Evolutionary conservation across 2,329 filamentous ascomycete genomes (phyloP), one percentile per base, ranked within the genome.

Genomic region (Trichoderma sp.): DNA sequence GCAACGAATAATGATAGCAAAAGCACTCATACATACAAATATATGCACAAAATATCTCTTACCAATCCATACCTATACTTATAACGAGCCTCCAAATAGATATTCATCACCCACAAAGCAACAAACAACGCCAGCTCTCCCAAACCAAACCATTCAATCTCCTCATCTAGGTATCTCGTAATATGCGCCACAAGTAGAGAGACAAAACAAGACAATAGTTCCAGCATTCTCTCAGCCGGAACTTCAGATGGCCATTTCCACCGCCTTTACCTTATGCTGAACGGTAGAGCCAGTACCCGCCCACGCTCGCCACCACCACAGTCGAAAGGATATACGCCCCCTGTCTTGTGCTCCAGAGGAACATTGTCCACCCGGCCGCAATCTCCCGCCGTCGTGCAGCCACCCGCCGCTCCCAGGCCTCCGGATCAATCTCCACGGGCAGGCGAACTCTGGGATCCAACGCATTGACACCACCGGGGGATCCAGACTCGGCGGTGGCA

Each of bases 291-390:
- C 83, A 87, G 78, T 85, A 88, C 6, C 78, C 75, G 5, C 82
- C 81, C 7, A 83, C 72, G 10, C 81, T 79, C 13, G 85, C 70
- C 3, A 81, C 72, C 37, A 86, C 68, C 55, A 84, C 63, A 19
- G 83, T 82, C 2, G 77, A 77, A 43, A 88, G 74, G 13, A 85
- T 76, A 68, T 81, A 74, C 3, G 83, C 84, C 2, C 85, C 85
- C 72, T 86, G 80, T 71, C 79, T 81, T 13, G 86, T 88, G 72
- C 85, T 84, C 78, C 85, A 86, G 52, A 88, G 75, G 56, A 87
- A 80, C 78, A 86, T 85, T 61, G 83, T 82, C 83, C 84, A 87
- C 8, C 87, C 87, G 2, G 84, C 82, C 58, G 84, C 73, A 31
- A 83, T 71, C 76, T 87, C 85, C 71, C 79, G 81, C 71, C 78